Evolutionary conservation across 257 asterid species (phyloP), one percentile per base, ranked within the genome.

Genomic region (Nicotiana noctiflora): DNA sequence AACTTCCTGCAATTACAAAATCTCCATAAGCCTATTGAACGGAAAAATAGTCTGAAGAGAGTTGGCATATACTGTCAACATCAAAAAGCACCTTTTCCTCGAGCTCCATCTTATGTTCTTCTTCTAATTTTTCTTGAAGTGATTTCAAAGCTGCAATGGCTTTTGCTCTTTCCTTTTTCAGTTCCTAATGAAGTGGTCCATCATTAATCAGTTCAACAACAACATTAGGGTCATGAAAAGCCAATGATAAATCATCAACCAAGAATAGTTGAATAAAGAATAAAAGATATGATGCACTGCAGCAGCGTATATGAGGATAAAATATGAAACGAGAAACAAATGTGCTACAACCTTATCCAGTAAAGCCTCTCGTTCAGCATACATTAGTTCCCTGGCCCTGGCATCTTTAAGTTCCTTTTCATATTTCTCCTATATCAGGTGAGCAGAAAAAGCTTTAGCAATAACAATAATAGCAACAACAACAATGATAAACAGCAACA

Each of bases 371-470:
- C 92, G 93, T 89, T 96, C 98, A 74, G 97, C 99, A 90, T 96
- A 96, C 97, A 96, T 94, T 87, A 96, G 98, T 88, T 96, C 98
- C 90, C 98, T 90, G 84, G 92, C 97, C 89, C 94, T 88, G 82
- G 98, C 97, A 89, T 96, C 99, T 89, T 89, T 96, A 18, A 96
- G 91, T 76, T 96, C 98, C 90, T 91, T 94, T 83, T 96, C 98
- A 82, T 91, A 96, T 86, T 91, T 94, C 81, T 90, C 98, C 99
- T 96, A 91, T 84, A 85, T 77, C 77, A 87, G 15, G 75, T 34
- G 75, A 85, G 77, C 85, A 64, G 23, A 90, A 70, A 83, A 31
- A 59, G 32, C 40, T 80, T 88, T 31, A 89, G 21, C 44, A 37
- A 37, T 37, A 79, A 84, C 85, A 81, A 81, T 76, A 81, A 79